A percentile compares a stretch with the other conserved stretches of the same genome.
Evolutionary conservation across 2,329 filamentous ascomycete species (phyloP).

Genomic region (Trichoderma harzianum): DNA sequence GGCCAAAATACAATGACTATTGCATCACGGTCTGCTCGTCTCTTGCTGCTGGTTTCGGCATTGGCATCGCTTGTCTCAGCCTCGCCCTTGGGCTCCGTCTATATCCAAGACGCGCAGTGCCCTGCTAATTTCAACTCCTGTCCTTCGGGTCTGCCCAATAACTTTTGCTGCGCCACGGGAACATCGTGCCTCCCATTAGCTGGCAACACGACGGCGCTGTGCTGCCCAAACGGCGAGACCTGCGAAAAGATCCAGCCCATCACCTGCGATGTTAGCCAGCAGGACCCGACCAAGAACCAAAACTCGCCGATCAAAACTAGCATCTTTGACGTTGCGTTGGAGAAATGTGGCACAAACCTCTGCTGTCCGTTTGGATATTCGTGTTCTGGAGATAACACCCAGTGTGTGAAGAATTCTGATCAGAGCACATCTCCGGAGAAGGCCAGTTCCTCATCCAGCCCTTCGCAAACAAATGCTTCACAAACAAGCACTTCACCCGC

Average conservation of each 20-base stretch:
- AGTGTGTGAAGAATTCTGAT: conserved; percentile 53
- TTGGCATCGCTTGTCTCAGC: conserved; percentile 17
- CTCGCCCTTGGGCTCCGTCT: conserved; percentile 28
- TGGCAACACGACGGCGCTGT: conserved; percentile 63
- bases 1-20: neutral
- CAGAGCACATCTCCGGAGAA: conserved; percentile 42
- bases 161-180: conserved; percentile 62
- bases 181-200: conserved; percentile 60
- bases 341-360: conserved; percentile 50
- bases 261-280: conserved; percentile 58
- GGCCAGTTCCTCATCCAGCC: neutral
- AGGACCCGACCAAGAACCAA: conserved; percentile 57
- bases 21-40: conserved; percentile 1
- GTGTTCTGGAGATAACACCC: conserved; percentile 46
- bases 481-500: conserved; percentile 23
- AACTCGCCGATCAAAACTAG: conserved; percentile 64
- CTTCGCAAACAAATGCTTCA: conserved; percentile 23
- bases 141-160: conserved; percentile 51
- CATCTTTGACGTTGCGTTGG: conserved; percentile 53
- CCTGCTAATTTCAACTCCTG: conserved; percentile 52
- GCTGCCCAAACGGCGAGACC: conserved; percentile 58
- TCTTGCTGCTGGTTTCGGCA: conserved; percentile 19
- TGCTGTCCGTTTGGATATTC: conserved; percentile 74
- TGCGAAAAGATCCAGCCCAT: conserved; percentile 64
- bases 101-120: conserved; percentile 49